Evolutionary conservation across 441 rosid species (phyloP).

Genomic region (Corymbia calophylla): DNA sequence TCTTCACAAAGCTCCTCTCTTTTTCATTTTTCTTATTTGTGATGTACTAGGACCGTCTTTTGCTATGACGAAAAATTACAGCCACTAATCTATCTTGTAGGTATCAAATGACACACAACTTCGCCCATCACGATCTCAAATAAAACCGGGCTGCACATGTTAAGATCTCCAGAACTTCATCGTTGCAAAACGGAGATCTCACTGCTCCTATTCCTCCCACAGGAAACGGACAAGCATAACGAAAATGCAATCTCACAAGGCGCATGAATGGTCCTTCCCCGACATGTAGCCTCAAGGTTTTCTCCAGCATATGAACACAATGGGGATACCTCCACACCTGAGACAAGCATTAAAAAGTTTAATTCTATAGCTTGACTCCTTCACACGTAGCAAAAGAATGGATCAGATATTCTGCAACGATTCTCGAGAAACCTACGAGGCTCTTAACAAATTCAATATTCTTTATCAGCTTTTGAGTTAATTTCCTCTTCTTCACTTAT

Average conservation of each 20-base stretch:
- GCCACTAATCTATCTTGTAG: not conserved
- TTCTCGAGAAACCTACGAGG: not conserved
- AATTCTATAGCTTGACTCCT: not conserved
- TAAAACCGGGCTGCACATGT: not conserved
- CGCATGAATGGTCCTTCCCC: slow-evolving; percentile 94
- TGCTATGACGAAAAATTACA: not conserved
- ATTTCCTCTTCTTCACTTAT: not conserved
- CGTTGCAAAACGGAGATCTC: not conserved
- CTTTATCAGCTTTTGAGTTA: not conserved
- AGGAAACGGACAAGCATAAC: not conserved
- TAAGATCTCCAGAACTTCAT: not conserved
- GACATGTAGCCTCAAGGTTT: slow-evolving; percentile 84
- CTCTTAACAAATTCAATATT: not conserved
- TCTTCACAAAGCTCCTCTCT: not conserved
- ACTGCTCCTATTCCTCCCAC: not conserved
- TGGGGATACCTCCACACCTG: slow-evolving; percentile 98
- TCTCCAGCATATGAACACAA: slow-evolving; percentile 86
- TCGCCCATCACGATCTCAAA: not conserved
- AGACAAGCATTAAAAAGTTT: not conserved
- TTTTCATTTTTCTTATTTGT: not conserved
- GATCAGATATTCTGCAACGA: not conserved
- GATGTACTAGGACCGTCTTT: not conserved
- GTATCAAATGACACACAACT: not conserved
- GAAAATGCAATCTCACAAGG: slow-evolving; percentile 90
- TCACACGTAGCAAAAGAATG: not conserved